Conservation (phyloP, 495 filamentous ascomycete genomes). For the Xylaria flabelliformis region DNA sequence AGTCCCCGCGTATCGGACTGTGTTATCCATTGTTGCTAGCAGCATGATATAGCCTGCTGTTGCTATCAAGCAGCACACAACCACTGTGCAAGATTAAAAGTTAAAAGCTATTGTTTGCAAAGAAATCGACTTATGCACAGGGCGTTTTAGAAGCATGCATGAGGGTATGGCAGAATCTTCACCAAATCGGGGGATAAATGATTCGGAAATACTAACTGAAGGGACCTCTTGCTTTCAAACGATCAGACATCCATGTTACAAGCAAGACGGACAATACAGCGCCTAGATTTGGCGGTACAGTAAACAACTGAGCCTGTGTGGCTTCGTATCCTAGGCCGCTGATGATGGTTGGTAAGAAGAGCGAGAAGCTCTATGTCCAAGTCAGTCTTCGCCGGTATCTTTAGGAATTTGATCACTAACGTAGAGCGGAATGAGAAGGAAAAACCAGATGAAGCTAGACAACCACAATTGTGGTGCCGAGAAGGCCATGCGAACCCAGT, state of each 20-base stretch:
- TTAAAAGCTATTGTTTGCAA: too few species aligned
- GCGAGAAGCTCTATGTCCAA: slow-evolving; percentile 33
- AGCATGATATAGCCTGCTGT: slow-evolving; percentile 64
- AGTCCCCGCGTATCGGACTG: slow-evolving; percentile 63
- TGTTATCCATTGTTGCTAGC: slow-evolving; percentile 52
- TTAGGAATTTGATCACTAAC: slow-evolving; percentile 14
- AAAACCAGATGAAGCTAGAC: slow-evolving; percentile 50
- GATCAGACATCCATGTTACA: not conserved
- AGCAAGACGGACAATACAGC: not conserved
- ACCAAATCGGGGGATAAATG: too few species aligned
- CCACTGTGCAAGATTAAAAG: not conserved
- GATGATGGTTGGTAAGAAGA: slow-evolving; percentile 61
- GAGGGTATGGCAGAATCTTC: too few species aligned
- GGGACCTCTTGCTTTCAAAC: not conserved
- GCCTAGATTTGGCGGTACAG: slow-evolving; percentile 26
- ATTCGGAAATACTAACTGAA: not conserved
- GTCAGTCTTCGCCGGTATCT: not conserved
- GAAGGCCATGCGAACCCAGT: slow-evolving; percentile 48
- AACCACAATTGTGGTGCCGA: slow-evolving; percentile 52
- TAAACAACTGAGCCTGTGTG: slow-evolving; percentile 60
- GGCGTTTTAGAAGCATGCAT: too few species aligned
- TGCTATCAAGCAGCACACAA: slow-evolving; percentile 35
- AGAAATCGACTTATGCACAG: too few species aligned
- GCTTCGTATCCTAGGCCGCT: slow-evolving; percentile 58
- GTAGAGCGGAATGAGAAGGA: slow-evolving; percentile 48